Percentiles rank a stretch among this genome's conserved stretches.
These are phyloP conservation scores for Leccinum rimulosum DNA, from an alignment of 768 basidiomycete genomes.

Conservation along the genomic window DNA sequence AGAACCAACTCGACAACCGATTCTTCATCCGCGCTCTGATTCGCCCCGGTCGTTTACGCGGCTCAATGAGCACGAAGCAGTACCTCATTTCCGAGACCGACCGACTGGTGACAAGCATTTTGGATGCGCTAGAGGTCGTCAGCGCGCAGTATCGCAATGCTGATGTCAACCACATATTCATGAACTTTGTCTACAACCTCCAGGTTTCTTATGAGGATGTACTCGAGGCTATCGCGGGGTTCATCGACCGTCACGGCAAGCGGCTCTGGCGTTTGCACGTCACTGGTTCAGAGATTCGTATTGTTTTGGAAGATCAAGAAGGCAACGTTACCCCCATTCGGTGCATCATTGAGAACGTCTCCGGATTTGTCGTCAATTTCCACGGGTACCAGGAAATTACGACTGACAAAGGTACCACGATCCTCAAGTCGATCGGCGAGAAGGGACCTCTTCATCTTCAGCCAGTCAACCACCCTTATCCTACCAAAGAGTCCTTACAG, in stretches of 20 bases:
- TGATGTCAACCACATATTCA: slow-evolving; percentile 97
- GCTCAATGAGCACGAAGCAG: slow-evolving; percentile 91
- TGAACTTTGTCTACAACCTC: slow-evolving; percentile 98
- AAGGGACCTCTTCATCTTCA: slow-evolving; percentile 96
- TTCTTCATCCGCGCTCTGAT: slow-evolving; percentile 98
- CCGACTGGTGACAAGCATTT: slow-evolving; percentile 87
- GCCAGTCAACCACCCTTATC: slow-evolving; percentile 89
- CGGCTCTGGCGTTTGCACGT: slow-evolving; percentile 97
- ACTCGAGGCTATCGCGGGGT: slow-evolving; percentile 94
- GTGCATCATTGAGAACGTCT: slow-evolving; percentile 97
- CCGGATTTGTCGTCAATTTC: slow-evolving; percentile 98
- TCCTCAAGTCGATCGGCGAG: slow-evolving; percentile 97
- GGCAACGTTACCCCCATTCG: slow-evolving; percentile 96
- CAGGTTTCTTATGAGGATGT: slow-evolving; percentile 96
- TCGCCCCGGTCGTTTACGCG: slow-evolving; percentile 90
- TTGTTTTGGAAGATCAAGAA: slow-evolving; percentile 90
- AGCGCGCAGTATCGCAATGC: slow-evolving; percentile 86
- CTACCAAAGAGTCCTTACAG: slow-evolving; percentile 97
- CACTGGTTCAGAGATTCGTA: slow-evolving; percentile 95
- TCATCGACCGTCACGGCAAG: slow-evolving; percentile 98
- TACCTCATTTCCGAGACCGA: slow-evolving; percentile 99
- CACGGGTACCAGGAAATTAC: slow-evolving; percentile 98
- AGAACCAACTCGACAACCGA: slow-evolving; percentile 96
- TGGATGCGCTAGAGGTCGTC: slow-evolving; percentile 95
- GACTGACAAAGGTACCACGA: slow-evolving; percentile 92